phyloP scores from a whole-genome alignment of 495 filamentous ascomycete genomes.

The Penicillium nucicola region DNA sequence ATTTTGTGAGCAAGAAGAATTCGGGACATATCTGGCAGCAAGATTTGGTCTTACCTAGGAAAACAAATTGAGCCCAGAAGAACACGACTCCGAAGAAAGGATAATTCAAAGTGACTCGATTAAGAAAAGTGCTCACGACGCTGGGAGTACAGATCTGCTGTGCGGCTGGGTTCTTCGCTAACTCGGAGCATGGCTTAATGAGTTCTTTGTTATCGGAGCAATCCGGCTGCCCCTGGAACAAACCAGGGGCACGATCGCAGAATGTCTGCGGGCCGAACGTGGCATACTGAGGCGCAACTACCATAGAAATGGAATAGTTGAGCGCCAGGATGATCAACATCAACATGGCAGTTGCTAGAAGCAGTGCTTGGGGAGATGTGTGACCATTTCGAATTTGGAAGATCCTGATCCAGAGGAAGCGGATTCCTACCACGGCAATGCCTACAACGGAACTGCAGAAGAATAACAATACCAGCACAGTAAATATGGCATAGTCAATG shows the following conservation, averaged over 20 bases:
- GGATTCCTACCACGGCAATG: slow-evolving; percentile 81
- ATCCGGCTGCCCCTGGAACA: slow-evolving; percentile 64
- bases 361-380: slow-evolving; percentile 88
- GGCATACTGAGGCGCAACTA: slow-evolving; percentile 90
- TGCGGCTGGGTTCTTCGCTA: slow-evolving; percentile 55
- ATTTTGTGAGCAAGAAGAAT: not conserved
- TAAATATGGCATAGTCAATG: slow-evolving; percentile 86
- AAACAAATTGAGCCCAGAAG: slow-evolving; percentile 94
- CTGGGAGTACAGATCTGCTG: slow-evolving; percentile 82
- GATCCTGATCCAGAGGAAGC: slow-evolving; percentile 90
- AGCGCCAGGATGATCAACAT: slow-evolving; percentile 84
- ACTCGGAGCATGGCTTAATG: slow-evolving; percentile 78
- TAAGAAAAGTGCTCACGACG: slow-evolving; percentile 86
- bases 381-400: slow-evolving; percentile 87
- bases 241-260: slow-evolving; percentile 62
- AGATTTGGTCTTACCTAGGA: slow-evolving; percentile 56
- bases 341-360: slow-evolving; percentile 86
- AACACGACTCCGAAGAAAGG: slow-evolving; percentile 90
- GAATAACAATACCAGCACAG: slow-evolving; percentile 75
- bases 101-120: slow-evolving; percentile 91
- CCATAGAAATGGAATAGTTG: slow-evolving; percentile 87
- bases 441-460: slow-evolving; percentile 85
- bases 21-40: not conserved
- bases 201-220: slow-evolving; percentile 70
- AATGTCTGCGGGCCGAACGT: slow-evolving; percentile 94